Conservation (phyloP, 768 basidiomycete species). For the Tricholoma matsutake region DNA sequence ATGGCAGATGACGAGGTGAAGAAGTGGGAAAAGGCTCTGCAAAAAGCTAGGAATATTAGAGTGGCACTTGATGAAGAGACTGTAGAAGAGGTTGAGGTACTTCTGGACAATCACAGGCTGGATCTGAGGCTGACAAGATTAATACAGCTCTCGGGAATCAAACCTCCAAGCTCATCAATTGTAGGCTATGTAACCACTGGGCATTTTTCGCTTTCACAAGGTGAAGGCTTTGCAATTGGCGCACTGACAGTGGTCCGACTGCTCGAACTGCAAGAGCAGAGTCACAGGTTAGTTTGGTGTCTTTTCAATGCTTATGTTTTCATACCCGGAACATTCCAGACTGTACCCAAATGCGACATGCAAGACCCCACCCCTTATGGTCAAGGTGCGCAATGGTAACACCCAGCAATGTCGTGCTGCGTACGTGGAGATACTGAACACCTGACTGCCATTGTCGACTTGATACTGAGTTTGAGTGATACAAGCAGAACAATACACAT, state of each 20-base stretch:
- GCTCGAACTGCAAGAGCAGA: slow-evolving; percentile 51
- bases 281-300: slow-evolving; percentile 26
- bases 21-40: slow-evolving; percentile 41
- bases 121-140: background rate
- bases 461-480: background rate
- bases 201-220: slow-evolving; percentile 74
- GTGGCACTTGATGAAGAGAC: slow-evolving; percentile 22
- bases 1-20: slow-evolving; percentile 52
- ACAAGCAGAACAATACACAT: slow-evolving; percentile 9
- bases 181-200: slow-evolving; percentile 88
- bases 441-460: slow-evolving; percentile 3
- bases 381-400: slow-evolving; percentile 64
- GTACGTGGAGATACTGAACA: slow-evolving; percentile 32
- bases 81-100: slow-evolving; percentile 27
- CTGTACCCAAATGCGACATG: slow-evolving; percentile 25
- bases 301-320: background rate
- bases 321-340: slow-evolving; percentile 11
- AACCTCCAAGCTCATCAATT: slow-evolving; percentile 41
- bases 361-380: slow-evolving; percentile 36
- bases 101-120: background rate
- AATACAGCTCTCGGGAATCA: slow-evolving; percentile 42
- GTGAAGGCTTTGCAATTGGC: slow-evolving; percentile 76
- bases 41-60: slow-evolving; percentile 6
- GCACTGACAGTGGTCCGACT: slow-evolving; percentile 57
- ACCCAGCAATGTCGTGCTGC: slow-evolving; percentile 54